Base-by-base conservation (phyloP, 305 asterid genomes). In the Plantago rigida region DNA sequence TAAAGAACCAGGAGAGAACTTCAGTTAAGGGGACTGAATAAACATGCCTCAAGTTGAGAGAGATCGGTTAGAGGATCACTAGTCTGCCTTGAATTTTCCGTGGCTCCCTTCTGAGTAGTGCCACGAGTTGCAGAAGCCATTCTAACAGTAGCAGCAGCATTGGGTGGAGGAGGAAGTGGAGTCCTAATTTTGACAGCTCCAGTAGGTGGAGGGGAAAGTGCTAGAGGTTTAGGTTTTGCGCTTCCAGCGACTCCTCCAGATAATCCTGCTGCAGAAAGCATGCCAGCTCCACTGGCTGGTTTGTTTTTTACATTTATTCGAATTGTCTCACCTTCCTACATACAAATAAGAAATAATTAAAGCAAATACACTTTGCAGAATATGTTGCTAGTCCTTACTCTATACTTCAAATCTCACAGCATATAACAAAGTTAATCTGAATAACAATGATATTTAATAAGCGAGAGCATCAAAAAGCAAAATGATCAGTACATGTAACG, bases 301-400 rank as follows among this genome's bases (percentile, higher is more conserved):
- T 89, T 89, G 67, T 85, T 89, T 73, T 87, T 85, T 45, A 85
- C 96, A 74, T 75, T 89, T 58, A 89, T 89, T 54, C 93, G 78
- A 63, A 89, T 87, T 1, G 97, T 89, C 78, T 89, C 97, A 54
- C 97, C 97, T 87, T 87, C 96, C 97, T 87, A 69, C 61, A 47
- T 56, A 67, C 67, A 24, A 68, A 62, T 10, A 59, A 70, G 13
- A 19, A 26, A 53, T 8, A 36, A 8, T 36, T 36, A 36, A 5
- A 8, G 44, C 44, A 6, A 8, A 6, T 36, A 36, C 10, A 8
- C 44, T 36, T 36, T 7, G 11, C 44, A 36, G 44, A 36, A 5
- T 36, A 62, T 59, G 64, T 69, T 63, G 68, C 54, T 54, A 3
- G 29, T 29, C 50, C 13, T 55, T 59, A 8, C 45, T 26, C 17